Percentiles rank a stretch among this genome's conserved stretches.
Conservation (phyloP, 1,139 yeast species). For the Zygosaccharomyces sapae region DNA sequence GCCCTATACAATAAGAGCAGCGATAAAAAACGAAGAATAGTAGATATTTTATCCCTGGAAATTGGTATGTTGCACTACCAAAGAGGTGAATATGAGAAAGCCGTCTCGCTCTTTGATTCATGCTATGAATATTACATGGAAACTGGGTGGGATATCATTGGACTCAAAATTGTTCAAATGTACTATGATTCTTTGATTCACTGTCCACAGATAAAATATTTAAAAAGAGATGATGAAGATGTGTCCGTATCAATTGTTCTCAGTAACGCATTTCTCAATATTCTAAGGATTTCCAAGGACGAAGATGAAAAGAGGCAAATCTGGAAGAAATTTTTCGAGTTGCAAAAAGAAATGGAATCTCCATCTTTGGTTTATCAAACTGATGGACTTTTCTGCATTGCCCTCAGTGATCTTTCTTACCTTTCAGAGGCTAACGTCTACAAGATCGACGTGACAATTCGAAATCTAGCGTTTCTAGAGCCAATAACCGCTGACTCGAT, state of each 20-base stretch:
- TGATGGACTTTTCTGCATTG: constrained; percentile 25
- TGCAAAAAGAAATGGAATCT: constrained; percentile 16
- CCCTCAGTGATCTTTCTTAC: constrained; percentile 9
- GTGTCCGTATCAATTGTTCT: constrained; percentile 29
- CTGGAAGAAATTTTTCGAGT: constrained; percentile 30
- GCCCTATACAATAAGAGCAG: constrained; percentile 20
- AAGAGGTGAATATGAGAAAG: constrained; percentile 52
- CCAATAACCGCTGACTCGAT: constrained; percentile 22
- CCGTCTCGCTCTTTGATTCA: constrained; percentile 59
- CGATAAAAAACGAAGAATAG: constrained; percentile 47
- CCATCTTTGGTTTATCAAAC: constrained; percentile 25
- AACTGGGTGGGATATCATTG: constrained; percentile 73
- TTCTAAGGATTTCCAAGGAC: constrained; percentile 23
- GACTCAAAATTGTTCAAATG: constrained; percentile 57
- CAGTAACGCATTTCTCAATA: constrained; percentile 31
- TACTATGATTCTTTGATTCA: constrained; percentile 66
- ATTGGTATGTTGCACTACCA: constrained; percentile 68
- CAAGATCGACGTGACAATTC: constrained; percentile 20
- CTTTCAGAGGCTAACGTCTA: constrained; percentile 23
- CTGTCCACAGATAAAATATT: constrained; percentile 20
- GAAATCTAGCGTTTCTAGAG: constrained; percentile 20
- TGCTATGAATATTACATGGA: constrained; percentile 63
- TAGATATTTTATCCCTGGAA: constrained; percentile 76
- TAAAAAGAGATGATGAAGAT: constrained; percentile 29
- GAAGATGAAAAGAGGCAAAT: constrained; percentile 21